Evolutionary conservation across 148 eudicot genomes (phyloP).

Genomic region (Amaranthus cruentus): DNA sequence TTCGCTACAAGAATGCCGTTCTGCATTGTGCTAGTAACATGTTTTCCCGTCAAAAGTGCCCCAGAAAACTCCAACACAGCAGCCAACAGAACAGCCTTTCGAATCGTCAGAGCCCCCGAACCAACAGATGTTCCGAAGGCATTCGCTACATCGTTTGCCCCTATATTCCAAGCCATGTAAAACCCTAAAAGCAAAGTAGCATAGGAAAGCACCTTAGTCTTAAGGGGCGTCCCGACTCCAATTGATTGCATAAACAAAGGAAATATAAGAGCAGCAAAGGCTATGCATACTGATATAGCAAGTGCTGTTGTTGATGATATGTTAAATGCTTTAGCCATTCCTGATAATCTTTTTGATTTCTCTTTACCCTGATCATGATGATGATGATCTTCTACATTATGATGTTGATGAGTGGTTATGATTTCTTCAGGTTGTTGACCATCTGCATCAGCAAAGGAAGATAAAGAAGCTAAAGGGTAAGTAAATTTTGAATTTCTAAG

Average conservation of each 20-base stretch:
- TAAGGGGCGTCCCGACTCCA: constrained; percentile 51
- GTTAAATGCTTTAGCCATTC: constrained; percentile 81
- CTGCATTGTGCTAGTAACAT: constrained; percentile 95
- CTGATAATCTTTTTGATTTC: constrained; percentile 34
- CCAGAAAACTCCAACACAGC: constrained; percentile 89
- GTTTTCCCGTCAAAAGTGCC: constrained; percentile 80
- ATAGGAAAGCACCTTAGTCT: constrained; percentile 65
- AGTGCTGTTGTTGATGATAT: constrained; percentile 69
- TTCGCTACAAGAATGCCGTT: constrained; percentile 86
- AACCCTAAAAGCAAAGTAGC: constrained; percentile 69
- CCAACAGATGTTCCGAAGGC: constrained; percentile 99
- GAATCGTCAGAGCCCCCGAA: constrained; percentile 74
- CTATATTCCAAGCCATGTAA: constrained; percentile 97
- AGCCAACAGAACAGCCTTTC: constrained; percentile 82
- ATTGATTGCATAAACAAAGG: constrained; percentile 76
- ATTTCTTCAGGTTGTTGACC: constrained; percentile 31
- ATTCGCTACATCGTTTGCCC: constrained; percentile 95
- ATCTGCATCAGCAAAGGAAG: constrained; percentile 68
- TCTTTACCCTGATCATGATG: constrained; percentile 11
- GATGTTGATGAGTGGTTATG: constrained; percentile 13
- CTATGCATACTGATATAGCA: constrained; percentile 73
- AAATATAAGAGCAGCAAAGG: constrained; percentile 60
- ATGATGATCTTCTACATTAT: constrained; percentile 13
- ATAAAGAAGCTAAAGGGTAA: constrained; percentile 57
- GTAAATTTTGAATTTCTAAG: constrained; percentile 30